Conservation (phyloP, 2,329 filamentous ascomycete species). For the Pseudogymnoascus sp. region DNA sequence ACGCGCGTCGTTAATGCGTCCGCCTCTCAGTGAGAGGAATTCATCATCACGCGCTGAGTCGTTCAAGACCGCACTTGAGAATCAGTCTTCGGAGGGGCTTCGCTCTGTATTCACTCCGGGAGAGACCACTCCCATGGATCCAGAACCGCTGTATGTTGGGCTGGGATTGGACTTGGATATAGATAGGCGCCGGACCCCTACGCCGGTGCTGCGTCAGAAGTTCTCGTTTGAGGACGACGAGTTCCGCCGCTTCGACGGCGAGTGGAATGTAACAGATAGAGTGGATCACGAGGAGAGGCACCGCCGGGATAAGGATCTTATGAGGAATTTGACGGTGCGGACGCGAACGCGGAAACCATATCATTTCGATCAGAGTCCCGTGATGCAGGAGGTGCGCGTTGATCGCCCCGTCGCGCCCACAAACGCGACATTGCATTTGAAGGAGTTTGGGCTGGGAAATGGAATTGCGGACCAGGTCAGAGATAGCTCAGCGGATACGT, state of each 20-base stretch:
- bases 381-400: conserved; percentile 37
- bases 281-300: conserved; percentile 26
- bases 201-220: background rate
- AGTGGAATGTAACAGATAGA: conserved; percentile 39
- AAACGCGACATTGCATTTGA: conserved; percentile 38
- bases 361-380: conserved; percentile 23
- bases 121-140: conserved; percentile 10
- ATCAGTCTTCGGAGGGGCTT: conserved; percentile 52
- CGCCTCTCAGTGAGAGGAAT: conserved; percentile 39
- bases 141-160: conserved; percentile 23
- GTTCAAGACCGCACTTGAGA: conserved; percentile 63
- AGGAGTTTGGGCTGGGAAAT: conserved; percentile 38
- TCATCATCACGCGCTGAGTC: conserved; percentile 23
- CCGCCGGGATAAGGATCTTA: conserved; percentile 43
- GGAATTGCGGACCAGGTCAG: conserved; percentile 32
- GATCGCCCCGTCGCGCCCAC: conserved; percentile 41
- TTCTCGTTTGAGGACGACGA: conserved; percentile 8
- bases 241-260: conserved; percentile 42
- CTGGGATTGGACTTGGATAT: conserved; percentile 33
- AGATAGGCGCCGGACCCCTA: conserved; percentile 26
- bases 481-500: background rate
- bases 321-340: conserved; percentile 47
- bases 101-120: conserved; percentile 23
- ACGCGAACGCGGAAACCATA: conserved; percentile 29
- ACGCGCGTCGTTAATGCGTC: conserved; percentile 39